Evolutionary conservation across 192 early-diverging fungal species (phyloP), one percentile per base, ranked within the genome.

Genomic region (Umbelopsis sp.): DNA sequence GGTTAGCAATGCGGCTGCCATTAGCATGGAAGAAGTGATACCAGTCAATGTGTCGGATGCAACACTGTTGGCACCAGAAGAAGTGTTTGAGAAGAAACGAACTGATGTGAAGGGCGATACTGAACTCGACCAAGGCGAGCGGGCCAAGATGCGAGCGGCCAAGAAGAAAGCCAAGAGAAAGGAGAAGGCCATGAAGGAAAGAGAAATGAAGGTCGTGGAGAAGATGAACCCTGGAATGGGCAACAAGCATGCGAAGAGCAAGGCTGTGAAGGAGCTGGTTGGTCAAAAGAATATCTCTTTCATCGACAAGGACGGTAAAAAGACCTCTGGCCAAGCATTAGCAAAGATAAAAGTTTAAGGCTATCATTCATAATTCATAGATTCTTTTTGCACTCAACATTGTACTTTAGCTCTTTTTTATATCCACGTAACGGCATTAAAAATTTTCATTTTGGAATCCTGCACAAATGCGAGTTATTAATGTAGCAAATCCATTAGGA

Each of bases 21-120:
- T 99, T 64, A 82, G 87, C 64, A 94, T 98, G 92, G 97, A 99
- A 80, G 97, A 99, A 78, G 91, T 97, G 30, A 92, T 93, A 67
- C 97, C 97, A 18, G 84, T 93, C 45, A 81, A 87, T 74, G 93
- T 96, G 23, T 90, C 92, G 20, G 88, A 92, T 71, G 91, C 93
- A 5, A 86, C 88, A 7, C 83, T 95, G 46, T 84, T 93, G 41
- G 94, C 95, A 8, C 95, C 97, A 18, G 87, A 94, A 74, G 97
- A 99, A 81, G 85, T 97, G 1, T 97, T 91, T 77, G 92, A 90
- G 44, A 89, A 94, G 80, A 90, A 88, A 72, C 82, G 88, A 6
- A 83, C 81, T 55, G 89, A 88, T 8, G 72, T 90, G 66, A 93
- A 94, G 80, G 88, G 89, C 55, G 84, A 92, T 35, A 87, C 85